phyloP scores from a whole-genome alignment of 805 yeast species.

The Yamadazyma laniorum region DNA sequence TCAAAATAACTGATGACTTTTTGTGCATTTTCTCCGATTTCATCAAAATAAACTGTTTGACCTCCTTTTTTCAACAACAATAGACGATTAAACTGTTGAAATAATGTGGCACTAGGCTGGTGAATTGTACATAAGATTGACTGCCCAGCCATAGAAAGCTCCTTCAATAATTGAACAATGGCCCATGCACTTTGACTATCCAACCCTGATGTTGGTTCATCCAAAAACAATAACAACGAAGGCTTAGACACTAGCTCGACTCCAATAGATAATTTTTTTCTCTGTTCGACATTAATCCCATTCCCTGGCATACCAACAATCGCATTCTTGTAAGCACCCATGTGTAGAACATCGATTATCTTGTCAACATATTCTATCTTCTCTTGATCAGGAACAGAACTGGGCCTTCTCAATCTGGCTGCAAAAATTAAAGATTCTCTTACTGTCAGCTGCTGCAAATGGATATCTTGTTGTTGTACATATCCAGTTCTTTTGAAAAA shows the following conservation, averaged over 20 bases:
- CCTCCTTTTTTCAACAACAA: conserved; percentile 32
- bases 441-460: conserved; percentile 65
- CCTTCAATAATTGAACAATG: conserved; percentile 48
- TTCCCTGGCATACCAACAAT: conserved; percentile 73
- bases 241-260: conserved; percentile 44
- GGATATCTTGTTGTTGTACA: conserved; percentile 80
- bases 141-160: conserved; percentile 49
- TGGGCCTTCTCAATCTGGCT: conserved; percentile 70
- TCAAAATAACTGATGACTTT: conserved; percentile 66
- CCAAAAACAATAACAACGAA: conserved; percentile 45
- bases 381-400: conserved; percentile 52
- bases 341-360: conserved; percentile 63
- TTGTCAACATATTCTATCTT: conserved; percentile 69
- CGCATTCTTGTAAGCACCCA: conserved; percentile 74
- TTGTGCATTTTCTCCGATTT: conserved; percentile 62
- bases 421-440: conserved; percentile 72
- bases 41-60: conserved; percentile 77
- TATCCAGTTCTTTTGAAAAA: conserved; percentile 79
- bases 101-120: conserved; percentile 53
- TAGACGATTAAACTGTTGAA: conserved; percentile 32
- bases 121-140: conserved; percentile 67
- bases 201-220: conserved; percentile 63
- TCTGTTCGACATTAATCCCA: conserved; percentile 47
- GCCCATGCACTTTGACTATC: conserved; percentile 61
- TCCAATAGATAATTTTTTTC: conserved; percentile 42